Base-by-base conservation (phyloP, 805 yeast genomes). In the Metschnikowia lachancei region DNA sequence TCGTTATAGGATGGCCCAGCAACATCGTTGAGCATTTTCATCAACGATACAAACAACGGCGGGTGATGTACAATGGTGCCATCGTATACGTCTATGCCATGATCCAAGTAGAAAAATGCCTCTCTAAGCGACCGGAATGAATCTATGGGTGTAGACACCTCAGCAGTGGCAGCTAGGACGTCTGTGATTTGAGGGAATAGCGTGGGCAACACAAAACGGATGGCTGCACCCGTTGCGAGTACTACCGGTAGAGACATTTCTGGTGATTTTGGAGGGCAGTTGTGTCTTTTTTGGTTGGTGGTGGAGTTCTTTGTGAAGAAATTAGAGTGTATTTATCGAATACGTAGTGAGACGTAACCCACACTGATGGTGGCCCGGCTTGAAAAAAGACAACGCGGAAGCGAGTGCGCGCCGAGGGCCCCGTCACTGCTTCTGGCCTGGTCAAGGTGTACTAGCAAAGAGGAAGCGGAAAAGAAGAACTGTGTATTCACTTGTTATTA, bases 21-120 rank as follows among this genome's bases (percentile, higher is more conserved):
- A 17, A 39, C 30, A 36, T 55, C 62, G 32, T 69, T 53, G 16
- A 80, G 37, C 6, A 67, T 39, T 10, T 75, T 68, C 59, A 84
- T 72, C 31, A 50, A 36, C 2, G 73, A 66, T 30, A 88, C 74
- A 18, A 92, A 58, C 16, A 90, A 60, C 3, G 97, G 96, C 3
- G 95, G 82, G 56, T 89, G 96, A 64, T 89, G 92, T 30, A 85
- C 84, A 14, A 90, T 81, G 19, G 95, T 95, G 9, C 97, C 97
- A 50, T 80, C 80, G 58, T 89, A 92, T 8, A 89, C 81, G 39
- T 82, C 75, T 41, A 85, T 70, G 17, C 73, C 74, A 55, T 82
- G 76, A 3, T 71, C 62, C 45, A 80, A 65, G 36, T 52, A 54
- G 52, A 48, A 57, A 49, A 55, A 56, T 4, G 72, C 69, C 45